Evolutionary conservation across 805 yeast genomes (phyloP).

Genomic region (Candida pseudoglaebosa): DNA sequence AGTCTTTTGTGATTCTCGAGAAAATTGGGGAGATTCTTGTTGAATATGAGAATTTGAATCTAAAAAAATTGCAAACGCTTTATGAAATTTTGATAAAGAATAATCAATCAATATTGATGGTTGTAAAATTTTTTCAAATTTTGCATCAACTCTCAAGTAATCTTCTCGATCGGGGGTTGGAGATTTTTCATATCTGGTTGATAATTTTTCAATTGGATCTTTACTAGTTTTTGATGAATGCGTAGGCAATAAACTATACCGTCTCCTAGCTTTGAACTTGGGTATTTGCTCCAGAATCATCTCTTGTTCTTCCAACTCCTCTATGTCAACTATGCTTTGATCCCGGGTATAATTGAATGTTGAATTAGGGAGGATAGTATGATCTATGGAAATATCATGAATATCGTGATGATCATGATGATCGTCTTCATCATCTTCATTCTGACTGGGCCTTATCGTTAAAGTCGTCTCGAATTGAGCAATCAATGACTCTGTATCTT

Average conservation of each 20-base stretch:
- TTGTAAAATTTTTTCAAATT: slow-evolving; percentile 26
- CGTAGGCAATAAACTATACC: slow-evolving; percentile 25
- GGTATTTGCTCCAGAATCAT: slow-evolving; percentile 32
- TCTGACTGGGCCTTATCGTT: slow-evolving; percentile 35
- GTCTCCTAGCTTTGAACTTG: slow-evolving; percentile 30
- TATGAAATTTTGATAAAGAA: slow-evolving; percentile 32
- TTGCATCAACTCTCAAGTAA: slow-evolving; percentile 11
- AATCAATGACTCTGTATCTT: slow-evolving; percentile 35
- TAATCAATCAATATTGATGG: slow-evolving; percentile 36
- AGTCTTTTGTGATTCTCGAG: slow-evolving; percentile 41
- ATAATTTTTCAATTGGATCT: slow-evolving; percentile 6
- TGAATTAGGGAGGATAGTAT: slow-evolving; percentile 27
- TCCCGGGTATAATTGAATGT: slow-evolving; percentile 26
- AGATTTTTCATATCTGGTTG: slow-evolving; percentile 6
- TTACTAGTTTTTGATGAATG: slow-evolving; percentile 13
- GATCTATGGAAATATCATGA: slow-evolving; percentile 39
- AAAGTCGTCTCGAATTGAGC: slow-evolving; percentile 44
- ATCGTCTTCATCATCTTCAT: slow-evolving; percentile 29
- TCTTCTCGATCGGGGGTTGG: slow-evolving; percentile 14
- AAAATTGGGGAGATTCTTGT: slow-evolving; percentile 36
- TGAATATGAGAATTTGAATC: slow-evolving; percentile 40
- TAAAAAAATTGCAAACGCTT: slow-evolving; percentile 41
- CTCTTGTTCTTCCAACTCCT: slow-evolving; percentile 34
- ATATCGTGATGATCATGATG: too few relatives aligned
- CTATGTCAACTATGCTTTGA: slow-evolving; percentile 29